Conservation (phyloP, 805 yeast genomes). For the Diddensiella santjacobensis region DNA sequence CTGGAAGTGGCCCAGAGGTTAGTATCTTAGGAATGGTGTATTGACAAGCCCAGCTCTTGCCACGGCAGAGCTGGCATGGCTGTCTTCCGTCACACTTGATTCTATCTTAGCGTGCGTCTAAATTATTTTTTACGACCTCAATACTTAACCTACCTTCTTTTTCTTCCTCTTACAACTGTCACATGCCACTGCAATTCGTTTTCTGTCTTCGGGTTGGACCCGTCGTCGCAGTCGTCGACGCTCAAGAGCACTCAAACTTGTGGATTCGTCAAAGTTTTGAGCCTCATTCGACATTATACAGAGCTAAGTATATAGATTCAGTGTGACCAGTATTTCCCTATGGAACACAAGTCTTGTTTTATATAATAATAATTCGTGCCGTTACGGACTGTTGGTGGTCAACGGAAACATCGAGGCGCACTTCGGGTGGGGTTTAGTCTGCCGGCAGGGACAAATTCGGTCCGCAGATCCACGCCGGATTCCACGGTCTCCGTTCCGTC, state of each 20-base stretch:
- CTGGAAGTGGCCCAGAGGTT: neutral
- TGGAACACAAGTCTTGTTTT: no score
- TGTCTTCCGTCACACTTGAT: conserved; percentile 31
- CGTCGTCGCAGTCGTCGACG: conserved; percentile 11
- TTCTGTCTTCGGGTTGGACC: conserved; percentile 26
- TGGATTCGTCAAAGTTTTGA: neutral
- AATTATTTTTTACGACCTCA: no score
- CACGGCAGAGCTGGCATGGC: conserved; percentile 37
- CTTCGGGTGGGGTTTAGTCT: no score
- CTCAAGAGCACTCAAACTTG: neutral
- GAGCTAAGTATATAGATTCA: no score
- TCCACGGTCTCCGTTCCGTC: no score
- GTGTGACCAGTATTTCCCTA: no score
- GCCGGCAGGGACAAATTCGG: no score
- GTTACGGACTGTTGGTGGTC: no score
- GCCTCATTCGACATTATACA: neutral
- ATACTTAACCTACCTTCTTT: conserved; percentile 20
- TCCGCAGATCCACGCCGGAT: no score
- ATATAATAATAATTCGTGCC: no score
- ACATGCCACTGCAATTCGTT: conserved; percentile 45
- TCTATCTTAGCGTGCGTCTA: no score
- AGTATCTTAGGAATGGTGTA: conserved; percentile 22
- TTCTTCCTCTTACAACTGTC: conserved; percentile 43
- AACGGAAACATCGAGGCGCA: no score
- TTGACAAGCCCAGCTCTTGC: conserved; percentile 31